Evolutionary conservation across 2,329 filamentous ascomycete species (phyloP), one percentile per base, ranked within the genome.

Genomic region (Pseudodiploospora longispora): DNA sequence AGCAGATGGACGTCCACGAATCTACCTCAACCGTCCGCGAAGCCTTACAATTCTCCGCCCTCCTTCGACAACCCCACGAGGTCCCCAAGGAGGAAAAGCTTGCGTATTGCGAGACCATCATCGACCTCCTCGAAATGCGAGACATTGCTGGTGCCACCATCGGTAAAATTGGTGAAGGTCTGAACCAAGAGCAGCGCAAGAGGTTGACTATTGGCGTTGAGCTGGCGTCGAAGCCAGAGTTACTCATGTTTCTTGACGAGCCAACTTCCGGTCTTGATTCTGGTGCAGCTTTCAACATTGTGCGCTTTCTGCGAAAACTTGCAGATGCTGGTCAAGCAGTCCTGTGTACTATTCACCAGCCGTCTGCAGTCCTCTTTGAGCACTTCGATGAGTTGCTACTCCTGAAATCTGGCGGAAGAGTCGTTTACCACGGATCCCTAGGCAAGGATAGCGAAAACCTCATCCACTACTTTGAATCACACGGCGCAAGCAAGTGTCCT

Each of bases 1-100:
- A 85, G 55, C 82, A 85, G 52, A 76, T 78, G 62, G 82, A 85
- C 51, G 71, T 85, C 2, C 82, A 85, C 52, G 79, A 83, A 48
- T 74, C 78, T 1, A 82, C 78, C 0, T 69, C 79, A 0, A 86
- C 82, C 0, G 80, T 86, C 0, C 70, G 80, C 2, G 82, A 85
- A 50, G 80, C 82, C 0, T 62, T 85, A 0, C 72, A 73, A 29
- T 85, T 86, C 55, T 83, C 80, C 0, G 82, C 82, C 0, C 66
- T 82, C 0, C 68, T 86, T 0, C 72, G 82, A 3, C 82, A 84
- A 50, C 73, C 75, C 0, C 68, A 69, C 12, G 71, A 80, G 29
- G 72, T 80, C 0, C 60, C 80, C 0, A 56, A 68, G 1, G 53
- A 75, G 37, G 82, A 86, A 47, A 87, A 86, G 58, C 75, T 82